Base-by-base conservation (phyloP, 2,329 filamentous ascomycete genomes). In the Cordyceps javanica region DNA sequence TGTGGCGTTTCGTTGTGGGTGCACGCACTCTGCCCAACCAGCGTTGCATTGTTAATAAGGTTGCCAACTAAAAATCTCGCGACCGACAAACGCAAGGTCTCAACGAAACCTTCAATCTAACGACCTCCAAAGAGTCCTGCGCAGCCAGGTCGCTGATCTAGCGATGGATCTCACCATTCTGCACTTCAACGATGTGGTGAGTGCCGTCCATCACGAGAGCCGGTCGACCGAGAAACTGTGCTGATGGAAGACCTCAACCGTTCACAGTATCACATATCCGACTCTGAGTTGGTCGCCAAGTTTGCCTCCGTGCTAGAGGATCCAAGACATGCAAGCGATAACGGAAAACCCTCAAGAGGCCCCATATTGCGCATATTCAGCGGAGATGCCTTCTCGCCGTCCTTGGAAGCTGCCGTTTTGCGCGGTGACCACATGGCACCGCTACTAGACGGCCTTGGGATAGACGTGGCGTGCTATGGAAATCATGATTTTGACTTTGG, bases 401-500 rank as follows among this genome's bases (percentile, higher is more conserved):
- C 59, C 1, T 26, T 62, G 9, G 60, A 62, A 53, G 60, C 60
- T 0, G 54, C 60, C 3, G 57, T 62, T 19, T 54, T 62, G 23
- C 45, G 53, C 5, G 60, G 60, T 3, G 56, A 53, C 16, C 60
- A 62, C 57, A 62, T 62, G 59, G 26, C 55, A 13, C 56, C 52
- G 9, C 38, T 62, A 0, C 41, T 62, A 3, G 44, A 55, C 16
- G 42, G 41, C 13, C 28, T 62, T 14, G 11, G 19, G 3, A 55
- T 62, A n/a, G 59, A 63, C 23, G 19, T 60, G 3, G 59, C 51
- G 10, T 60, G 56, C 44, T 60, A 60, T 36, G 59, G 61, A n/a
- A 60, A 62, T 42, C 57, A 60, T 32, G 61, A 60, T 30, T 62
- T 60, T 41, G 57, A 62, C 48, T 58, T 60, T 57, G 57, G 60